phyloP scores from a whole-genome alignment of 2,329 filamentous ascomycete genomes.

The Fusarium globosum region DNA sequence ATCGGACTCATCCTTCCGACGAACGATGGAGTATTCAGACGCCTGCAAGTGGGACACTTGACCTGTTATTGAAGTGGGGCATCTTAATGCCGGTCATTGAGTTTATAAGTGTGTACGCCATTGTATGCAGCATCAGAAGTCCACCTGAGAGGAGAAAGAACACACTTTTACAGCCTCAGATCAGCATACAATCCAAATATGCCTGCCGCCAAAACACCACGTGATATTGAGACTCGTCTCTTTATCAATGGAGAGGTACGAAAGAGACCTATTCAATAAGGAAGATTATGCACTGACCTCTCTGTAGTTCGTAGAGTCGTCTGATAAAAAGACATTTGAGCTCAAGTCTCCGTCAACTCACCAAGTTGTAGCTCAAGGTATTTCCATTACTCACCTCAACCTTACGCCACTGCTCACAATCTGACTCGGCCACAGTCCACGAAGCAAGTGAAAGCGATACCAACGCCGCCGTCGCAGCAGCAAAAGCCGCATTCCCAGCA shows the following conservation, averaged over 20 bases:
- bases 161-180: no score
- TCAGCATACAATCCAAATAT: background rate
- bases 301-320: background rate
- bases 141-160: background rate
- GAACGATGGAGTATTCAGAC: background rate
- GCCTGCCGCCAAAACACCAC: background rate
- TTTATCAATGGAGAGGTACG: background rate
- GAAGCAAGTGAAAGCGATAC: slow-evolving; percentile 52
- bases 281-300: no score
- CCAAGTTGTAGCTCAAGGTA: background rate
- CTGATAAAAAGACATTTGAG: background rate
- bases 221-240: background rate
- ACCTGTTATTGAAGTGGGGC: background rate
- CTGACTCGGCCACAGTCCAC: background rate
- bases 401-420: no score
- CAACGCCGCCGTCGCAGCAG: slow-evolving; percentile 60
- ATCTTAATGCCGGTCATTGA: background rate
- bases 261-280: no score
- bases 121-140: background rate
- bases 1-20: background rate
- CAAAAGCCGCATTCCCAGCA: slow-evolving; percentile 58
- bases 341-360: background rate
- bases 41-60: background rate
- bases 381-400: no score
- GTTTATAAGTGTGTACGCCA: background rate